Evolutionary conservation across 331 rosid species (phyloP), one percentile per base, ranked within the genome.

Genomic region (Prunus yedoensis): DNA sequence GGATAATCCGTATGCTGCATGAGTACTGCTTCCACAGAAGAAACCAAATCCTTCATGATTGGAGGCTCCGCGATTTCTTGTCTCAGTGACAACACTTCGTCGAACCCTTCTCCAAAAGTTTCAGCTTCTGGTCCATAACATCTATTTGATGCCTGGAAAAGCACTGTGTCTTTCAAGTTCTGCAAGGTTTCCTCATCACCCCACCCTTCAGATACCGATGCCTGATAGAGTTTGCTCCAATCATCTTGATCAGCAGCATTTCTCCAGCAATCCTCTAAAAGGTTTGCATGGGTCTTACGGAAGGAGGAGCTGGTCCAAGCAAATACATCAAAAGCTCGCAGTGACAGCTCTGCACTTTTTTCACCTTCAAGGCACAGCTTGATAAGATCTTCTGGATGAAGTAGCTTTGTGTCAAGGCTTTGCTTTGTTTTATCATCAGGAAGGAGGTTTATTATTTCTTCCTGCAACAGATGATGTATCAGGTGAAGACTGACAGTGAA

Each of bases 281-380:
- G 97, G 46, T 85, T 89, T 74, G 83, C 70, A 67, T 87, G 88
- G 68, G 54, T 82, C 80, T 81, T 77, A 1, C 96, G 93, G 75
- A 94, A 92, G 1, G 93, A 89, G 74, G 90, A 78, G 70, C 97
- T 89, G 67, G 97, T 92, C 97, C 97, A 91, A 41, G 99, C 92
- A 76, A 92, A 90, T 68, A 87, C 89, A 14, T 90, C 90, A 11
- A 94, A 92, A 14, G 96, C 90, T 77, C 83, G 84, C 83, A 92
- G 67, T 8, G 88, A 51, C 71, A 92, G 87, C 57, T 87, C 88
- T 45, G 74, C 76, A 8, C 80, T 82, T 85, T 84, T 83, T 85
- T 84, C 86, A 67, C 85, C 82, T 68, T 92, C 83, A 58, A 90
- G 91, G 71, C 99, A 94, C 77, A 86, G 71, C 72, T 89, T 86